Conservation (phyloP, 2,329 filamentous ascomycete species). For the Epichloe amarillans region DNA sequence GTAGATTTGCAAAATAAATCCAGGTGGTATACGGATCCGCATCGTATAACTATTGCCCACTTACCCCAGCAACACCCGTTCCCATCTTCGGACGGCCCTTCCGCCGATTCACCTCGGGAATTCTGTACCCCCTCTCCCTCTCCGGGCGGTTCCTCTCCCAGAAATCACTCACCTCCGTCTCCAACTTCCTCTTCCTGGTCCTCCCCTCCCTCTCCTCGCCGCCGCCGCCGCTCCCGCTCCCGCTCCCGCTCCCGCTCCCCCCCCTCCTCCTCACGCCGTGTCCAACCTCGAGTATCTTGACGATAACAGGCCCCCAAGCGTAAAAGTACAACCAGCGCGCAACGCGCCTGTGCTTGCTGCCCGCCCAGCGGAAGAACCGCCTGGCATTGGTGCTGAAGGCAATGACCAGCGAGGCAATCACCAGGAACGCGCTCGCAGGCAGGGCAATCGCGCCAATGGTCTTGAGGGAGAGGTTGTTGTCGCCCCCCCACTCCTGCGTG, state of each 20-base stretch:
- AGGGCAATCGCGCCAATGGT: slow-evolving; percentile 35
- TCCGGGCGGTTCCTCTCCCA: slow-evolving; percentile 27
- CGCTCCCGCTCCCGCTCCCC: slow-evolving; percentile 3
- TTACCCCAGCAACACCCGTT: not conserved
- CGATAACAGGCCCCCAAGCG: slow-evolving; percentile 12
- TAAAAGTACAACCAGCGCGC: slow-evolving; percentile 12
- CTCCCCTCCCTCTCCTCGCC: slow-evolving; percentile 6
- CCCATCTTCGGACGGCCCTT: not conserved
- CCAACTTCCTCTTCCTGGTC: slow-evolving; percentile 11
- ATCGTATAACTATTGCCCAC: too few species aligned
- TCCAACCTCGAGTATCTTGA: slow-evolving; percentile 1
- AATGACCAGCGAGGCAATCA: slow-evolving; percentile 35
- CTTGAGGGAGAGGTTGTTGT: slow-evolving; percentile 28
- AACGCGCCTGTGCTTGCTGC: slow-evolving; percentile 4
- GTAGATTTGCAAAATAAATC: too few species aligned
- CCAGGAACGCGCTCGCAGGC: slow-evolving; percentile 34
- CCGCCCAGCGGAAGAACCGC: slow-evolving; percentile 15
- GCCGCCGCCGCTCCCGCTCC: not conserved
- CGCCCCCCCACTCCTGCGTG: slow-evolving; percentile 46
- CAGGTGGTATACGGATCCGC: too few species aligned
- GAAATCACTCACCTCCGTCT: slow-evolving; percentile 26
- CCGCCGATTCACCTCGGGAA: slow-evolving; percentile 25
- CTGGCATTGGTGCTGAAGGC: slow-evolving; percentile 40
- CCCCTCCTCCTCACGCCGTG: slow-evolving; percentile 10
- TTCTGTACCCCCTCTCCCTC: slow-evolving; percentile 25